These are phyloP conservation scores for Colletotrichum caudatum DNA, from an alignment of 2,329 filamentous ascomycete genomes.

Conservation along the genomic window DNA sequence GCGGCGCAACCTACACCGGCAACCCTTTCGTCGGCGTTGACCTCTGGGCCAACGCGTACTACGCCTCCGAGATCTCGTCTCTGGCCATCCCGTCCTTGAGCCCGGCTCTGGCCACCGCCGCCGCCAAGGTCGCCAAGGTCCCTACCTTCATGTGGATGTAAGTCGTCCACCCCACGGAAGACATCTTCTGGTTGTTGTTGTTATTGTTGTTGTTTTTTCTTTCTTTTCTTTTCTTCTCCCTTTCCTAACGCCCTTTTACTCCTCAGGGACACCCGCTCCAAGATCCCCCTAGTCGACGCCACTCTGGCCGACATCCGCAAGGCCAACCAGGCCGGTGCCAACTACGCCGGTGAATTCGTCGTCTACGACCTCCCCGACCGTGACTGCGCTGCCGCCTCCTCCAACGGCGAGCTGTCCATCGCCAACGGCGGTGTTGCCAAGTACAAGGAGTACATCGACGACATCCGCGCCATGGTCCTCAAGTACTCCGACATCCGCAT, in stretches of 20 bases:
- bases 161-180: slow-evolving; percentile 43
- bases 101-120: slow-evolving; percentile 64
- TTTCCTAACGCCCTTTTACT: slow-evolving; percentile 36
- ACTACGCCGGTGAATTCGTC: slow-evolving; percentile 63
- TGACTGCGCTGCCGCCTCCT: slow-evolving; percentile 68
- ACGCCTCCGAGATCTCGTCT: slow-evolving; percentile 65
- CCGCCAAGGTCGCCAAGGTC: slow-evolving; percentile 63
- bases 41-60: slow-evolving; percentile 67
- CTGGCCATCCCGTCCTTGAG: slow-evolving; percentile 73
- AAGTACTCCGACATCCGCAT: slow-evolving; percentile 58
- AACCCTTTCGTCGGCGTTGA: slow-evolving; percentile 65
- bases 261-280: slow-evolving; percentile 61
- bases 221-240: too few relatives aligned
- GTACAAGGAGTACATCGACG: slow-evolving; percentile 68
- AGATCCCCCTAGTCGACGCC: slow-evolving; percentile 59
- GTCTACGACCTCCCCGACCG: slow-evolving; percentile 70
- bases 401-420: slow-evolving; percentile 67
- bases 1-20: slow-evolving; percentile 60
- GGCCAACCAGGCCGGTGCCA: slow-evolving; percentile 52
- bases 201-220: too few relatives aligned
- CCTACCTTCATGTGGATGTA: slow-evolving; percentile 66
- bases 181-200: too few relatives aligned
- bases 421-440: slow-evolving; percentile 63
- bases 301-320: slow-evolving; percentile 60
- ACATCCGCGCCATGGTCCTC: slow-evolving; percentile 56